These are phyloP conservation scores for Cyclotella kingstonii DNA, from an alignment of 108 stramenopile species.

Conservation along the genomic window DNA sequence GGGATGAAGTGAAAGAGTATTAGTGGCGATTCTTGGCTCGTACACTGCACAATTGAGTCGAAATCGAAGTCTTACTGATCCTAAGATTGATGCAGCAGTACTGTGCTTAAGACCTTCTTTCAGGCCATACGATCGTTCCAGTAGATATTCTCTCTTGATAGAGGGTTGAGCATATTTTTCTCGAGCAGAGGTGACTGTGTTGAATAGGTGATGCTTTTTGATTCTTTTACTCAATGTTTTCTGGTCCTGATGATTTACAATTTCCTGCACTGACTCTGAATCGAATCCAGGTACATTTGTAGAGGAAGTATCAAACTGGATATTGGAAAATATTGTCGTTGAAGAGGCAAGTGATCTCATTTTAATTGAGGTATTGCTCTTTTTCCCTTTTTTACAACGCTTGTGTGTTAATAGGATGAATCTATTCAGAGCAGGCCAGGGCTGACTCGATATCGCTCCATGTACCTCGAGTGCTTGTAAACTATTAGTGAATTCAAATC, in stretches of 20 bases:
- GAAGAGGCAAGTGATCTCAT: too few relatives aligned
- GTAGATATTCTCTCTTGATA: conserved; percentile 13
- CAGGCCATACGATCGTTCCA: conserved; percentile 3
- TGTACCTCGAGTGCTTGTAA: too few relatives aligned
- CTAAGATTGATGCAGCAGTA: conserved; percentile 18
- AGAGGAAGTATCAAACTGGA: neutral
- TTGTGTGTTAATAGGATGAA: too few relatives aligned
- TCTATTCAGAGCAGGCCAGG: too few relatives aligned
- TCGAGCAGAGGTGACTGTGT: conserved; percentile 1
- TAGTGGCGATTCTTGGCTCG: neutral
- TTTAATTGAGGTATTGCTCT: too few relatives aligned
- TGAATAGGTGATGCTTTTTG: conserved; percentile 12
- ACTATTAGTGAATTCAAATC: too few relatives aligned
- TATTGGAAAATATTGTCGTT: neutral
- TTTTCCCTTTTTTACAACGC: too few relatives aligned
- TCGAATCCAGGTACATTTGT: neutral
- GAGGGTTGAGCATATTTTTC: conserved; percentile 9
- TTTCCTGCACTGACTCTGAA: conserved; percentile 15
- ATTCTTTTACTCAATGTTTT: conserved; percentile 26
- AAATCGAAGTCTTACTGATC: conserved; percentile 14
- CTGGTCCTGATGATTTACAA: neutral
- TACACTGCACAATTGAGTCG: conserved; percentile 26
- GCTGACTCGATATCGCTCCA: too few relatives aligned
- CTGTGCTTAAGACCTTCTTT: conserved; percentile 21
- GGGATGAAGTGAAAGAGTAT: neutral